Base-by-base conservation (phyloP, 2,329 filamentous ascomycete species). In the Paraphoma sp. region DNA sequence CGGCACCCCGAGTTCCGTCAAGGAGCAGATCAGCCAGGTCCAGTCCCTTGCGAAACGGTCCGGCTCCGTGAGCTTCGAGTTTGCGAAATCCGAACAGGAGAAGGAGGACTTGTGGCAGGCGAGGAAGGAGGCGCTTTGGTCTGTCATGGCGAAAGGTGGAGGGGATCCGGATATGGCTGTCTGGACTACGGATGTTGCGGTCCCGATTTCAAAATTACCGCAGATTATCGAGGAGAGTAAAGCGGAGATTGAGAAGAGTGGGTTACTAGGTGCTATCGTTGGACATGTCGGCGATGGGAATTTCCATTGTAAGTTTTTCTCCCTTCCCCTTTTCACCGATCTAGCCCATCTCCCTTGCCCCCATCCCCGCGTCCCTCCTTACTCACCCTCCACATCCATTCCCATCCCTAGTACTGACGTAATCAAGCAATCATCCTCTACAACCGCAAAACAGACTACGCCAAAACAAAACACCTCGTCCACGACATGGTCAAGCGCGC, bases 401-500 rank as follows among this genome's bases (percentile, higher is more conserved):
- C 10, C 11, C 3, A n/a, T n/a, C 9, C 9, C 23, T 33, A n/a
- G 16, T 33, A 47, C 59, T 60, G 52, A 64, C 43, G 31, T 9
- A 17, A 16, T 36, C 8, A 54, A 85, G 84, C 86, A 4, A 88
- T 89, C 56, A 79, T 89, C 23, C 75, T 89, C 23, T 86, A 87
- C 72, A 89, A 78, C 65, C 71, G 87, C 54, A 85, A 90, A n/a
- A 78, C 82, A 18, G 87, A 94, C 75, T 84, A 88, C 63, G 78
- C 82, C 55, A 83, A 85, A 52, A 89, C 89, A 2, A 89, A 92
- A 69, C 83, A 83, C 41, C 80, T 94, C 28, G 89, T 95, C 28
- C 90, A 93, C 72, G 84, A 87, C 55, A 95, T 95, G 92, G 90
- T 94, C 53, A 93, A 93, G 83, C 83, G 90, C 59, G 92, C 92